A percentile compares a stretch with the other conserved stretches of the same genome.
These are phyloP conservation scores for Hericium rajendrae DNA, from an alignment of 768 basidiomycete genomes.

Conservation along the genomic window DNA sequence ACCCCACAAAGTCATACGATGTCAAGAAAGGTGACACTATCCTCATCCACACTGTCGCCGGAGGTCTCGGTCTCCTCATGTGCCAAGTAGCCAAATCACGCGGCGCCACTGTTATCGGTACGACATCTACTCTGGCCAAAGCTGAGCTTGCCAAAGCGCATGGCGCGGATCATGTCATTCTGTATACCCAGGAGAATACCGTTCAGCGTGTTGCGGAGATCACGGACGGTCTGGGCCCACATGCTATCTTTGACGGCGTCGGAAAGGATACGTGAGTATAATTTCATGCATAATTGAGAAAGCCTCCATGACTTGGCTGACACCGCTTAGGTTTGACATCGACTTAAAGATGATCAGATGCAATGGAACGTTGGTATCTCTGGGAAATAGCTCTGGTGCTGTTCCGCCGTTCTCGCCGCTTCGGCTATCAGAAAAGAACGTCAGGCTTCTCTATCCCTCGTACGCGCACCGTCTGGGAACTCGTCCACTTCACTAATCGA, in stretches of 20 bases:
- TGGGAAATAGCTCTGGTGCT: slow-evolving; percentile 88
- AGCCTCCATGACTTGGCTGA: no score
- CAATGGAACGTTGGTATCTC: slow-evolving; percentile 83
- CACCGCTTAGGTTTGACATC: slow-evolving; percentile 51
- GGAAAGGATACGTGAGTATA: slow-evolving; percentile 76
- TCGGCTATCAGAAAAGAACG: slow-evolving; percentile 71
- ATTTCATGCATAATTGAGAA: no score
- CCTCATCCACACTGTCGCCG: slow-evolving; percentile 86
- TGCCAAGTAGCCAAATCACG: slow-evolving; percentile 58
- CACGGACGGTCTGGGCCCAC: slow-evolving; percentile 71
- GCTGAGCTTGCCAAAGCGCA: slow-evolving; percentile 66
- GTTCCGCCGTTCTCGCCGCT: slow-evolving; percentile 68
- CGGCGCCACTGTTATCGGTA: slow-evolving; percentile 89
- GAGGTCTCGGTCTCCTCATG: slow-evolving; percentile 69
- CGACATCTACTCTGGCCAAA: slow-evolving; percentile 80
- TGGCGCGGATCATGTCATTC: slow-evolving; percentile 82
- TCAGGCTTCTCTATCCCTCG: slow-evolving; percentile 69
- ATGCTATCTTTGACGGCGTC: slow-evolving; percentile 89
- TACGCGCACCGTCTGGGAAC: slow-evolving; percentile 25
- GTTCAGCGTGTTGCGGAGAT: slow-evolving; percentile 64
- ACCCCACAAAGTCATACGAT: slow-evolving; percentile 77
- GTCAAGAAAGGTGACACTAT: slow-evolving; percentile 75
- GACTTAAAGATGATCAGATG: slow-evolving; percentile 75
- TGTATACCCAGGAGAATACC: slow-evolving; percentile 69
- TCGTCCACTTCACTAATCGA: neutral